These are phyloP conservation scores for Dactylellina sp. DNA, from an alignment of 2,329 filamentous ascomycete species.

Conservation along the genomic window DNA sequence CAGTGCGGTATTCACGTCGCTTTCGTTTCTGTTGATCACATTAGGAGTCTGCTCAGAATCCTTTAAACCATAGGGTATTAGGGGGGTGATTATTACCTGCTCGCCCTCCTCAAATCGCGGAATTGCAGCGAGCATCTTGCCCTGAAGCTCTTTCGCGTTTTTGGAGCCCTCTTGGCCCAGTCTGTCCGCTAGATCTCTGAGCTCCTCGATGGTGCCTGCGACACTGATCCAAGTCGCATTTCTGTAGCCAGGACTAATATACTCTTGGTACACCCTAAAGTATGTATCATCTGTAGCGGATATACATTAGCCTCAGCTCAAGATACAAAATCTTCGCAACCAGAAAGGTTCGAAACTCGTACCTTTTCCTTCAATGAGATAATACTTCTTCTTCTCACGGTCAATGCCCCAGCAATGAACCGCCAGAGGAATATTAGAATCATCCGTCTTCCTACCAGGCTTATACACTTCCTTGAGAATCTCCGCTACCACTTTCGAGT, in stretches of 20 bases:
- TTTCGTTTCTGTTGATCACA: constrained; percentile 78
- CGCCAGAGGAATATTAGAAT: constrained; percentile 85
- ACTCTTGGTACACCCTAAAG: constrained; percentile 94
- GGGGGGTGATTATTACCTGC: constrained; percentile 71
- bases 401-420: constrained; percentile 92
- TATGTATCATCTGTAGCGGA: constrained; percentile 80
- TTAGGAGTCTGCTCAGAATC: not conserved
- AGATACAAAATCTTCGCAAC: not conserved
- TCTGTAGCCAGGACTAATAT: constrained; percentile 77
- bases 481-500: constrained; percentile 82
- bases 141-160: constrained; percentile 80
- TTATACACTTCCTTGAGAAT: constrained; percentile 91
- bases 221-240: constrained; percentile 91
- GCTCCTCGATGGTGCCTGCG: constrained; percentile 88
- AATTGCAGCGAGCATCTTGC: constrained; percentile 81
- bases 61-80: constrained; percentile 2
- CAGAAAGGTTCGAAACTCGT: not conserved
- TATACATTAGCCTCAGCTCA: constrained; percentile 14
- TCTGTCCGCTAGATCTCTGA: constrained; percentile 79
- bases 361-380: constrained; percentile 80
- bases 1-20: constrained; percentile 88
- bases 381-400: constrained; percentile 91
- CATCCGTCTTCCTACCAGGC: constrained; percentile 80
- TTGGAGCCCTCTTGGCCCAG: constrained; percentile 79
- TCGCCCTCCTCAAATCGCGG: constrained; percentile 93